A percentile compares a stretch with the other conserved stretches of the same genome.
phyloP scores from a whole-genome alignment of 306 rosid species.

The Calophaca sinica region DNA sequence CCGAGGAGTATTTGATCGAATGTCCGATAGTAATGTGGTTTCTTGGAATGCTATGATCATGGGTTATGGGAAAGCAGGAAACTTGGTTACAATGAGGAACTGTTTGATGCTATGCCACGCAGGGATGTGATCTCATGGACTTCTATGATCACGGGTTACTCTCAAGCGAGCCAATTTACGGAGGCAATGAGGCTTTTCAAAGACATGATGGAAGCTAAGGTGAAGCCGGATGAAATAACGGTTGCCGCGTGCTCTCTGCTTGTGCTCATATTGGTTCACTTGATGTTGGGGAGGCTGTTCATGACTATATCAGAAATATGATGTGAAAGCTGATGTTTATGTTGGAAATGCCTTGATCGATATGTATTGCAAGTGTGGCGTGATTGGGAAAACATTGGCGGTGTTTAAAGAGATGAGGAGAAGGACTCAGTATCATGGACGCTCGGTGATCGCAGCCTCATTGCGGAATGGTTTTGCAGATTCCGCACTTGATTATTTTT shows the following conservation, averaged over 20 bases:
- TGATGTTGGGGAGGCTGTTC: conserved; percentile 76
- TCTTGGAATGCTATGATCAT: conserved; percentile 83
- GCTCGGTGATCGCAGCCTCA: conserved; percentile 69
- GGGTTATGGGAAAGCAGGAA: conserved; percentile 64
- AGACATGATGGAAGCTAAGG: conserved; percentile 78
- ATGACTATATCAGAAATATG: conserved; percentile 56
- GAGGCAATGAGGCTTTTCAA: conserved; percentile 75
- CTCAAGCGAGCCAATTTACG: conserved; percentile 63
- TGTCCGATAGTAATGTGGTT: conserved; percentile 65
- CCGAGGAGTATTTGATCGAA: conserved; percentile 63
- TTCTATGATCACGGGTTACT: conserved; percentile 73
- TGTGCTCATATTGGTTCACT: conserved; percentile 85
- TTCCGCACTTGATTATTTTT: conserved; percentile 64
- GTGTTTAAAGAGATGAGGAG: conserved; percentile 70
- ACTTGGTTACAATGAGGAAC: conserved; percentile 53
- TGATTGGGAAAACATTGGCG: conserved; percentile 69
- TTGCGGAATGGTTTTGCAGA: conserved; percentile 80
- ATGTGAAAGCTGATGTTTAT: conserved; percentile 64
- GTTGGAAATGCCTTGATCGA: conserved; percentile 79
- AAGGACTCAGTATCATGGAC: conserved; percentile 79
- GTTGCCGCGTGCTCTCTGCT: conserved; percentile 81
- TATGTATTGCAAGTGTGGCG: conserved; percentile 88
- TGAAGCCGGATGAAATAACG: conserved; percentile 71
- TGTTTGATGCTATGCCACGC: conserved; percentile 66
- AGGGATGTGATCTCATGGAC: conserved; percentile 89